These are phyloP conservation scores for Gynostemma pentaphyllum DNA, from an alignment of 306 rosid species.

Conservation along the genomic window DNA sequence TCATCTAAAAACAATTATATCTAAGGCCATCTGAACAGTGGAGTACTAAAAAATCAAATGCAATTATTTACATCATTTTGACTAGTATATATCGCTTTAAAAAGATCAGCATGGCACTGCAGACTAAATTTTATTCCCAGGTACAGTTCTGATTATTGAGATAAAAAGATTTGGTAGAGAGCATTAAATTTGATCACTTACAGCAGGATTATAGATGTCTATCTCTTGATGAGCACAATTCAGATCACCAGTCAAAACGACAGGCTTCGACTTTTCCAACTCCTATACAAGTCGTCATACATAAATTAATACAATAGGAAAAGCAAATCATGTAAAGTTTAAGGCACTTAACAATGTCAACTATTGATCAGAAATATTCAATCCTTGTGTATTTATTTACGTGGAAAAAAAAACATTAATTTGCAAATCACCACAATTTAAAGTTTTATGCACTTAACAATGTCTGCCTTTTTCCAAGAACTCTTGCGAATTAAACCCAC, in stretches of 20 bases:
- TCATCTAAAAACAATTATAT: too few species aligned
- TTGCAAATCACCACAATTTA: conserved; percentile 3
- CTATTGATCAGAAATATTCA: not conserved
- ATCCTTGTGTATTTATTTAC: too few species aligned
- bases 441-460: not conserved
- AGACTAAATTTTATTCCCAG: not conserved
- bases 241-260: conserved; percentile 87
- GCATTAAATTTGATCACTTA: conserved; percentile 27
- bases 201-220: conserved; percentile 84
- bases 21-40: too few species aligned
- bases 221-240: conserved; percentile 97
- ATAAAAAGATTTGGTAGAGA: not conserved
- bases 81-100: too few species aligned
- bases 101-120: too few species aligned
- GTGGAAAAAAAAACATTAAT: too few species aligned
- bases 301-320: conserved; percentile 16
- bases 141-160: not conserved
- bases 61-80: too few species aligned
- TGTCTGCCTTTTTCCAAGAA: not conserved
- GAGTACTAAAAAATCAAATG: too few species aligned
- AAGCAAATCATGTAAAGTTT: conserved; percentile 2
- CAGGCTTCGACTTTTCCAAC: conserved; percentile 85
- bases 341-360: not conserved
- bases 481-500: not conserved
- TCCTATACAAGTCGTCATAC: conserved; percentile 37